Percentiles rank a stretch among this genome's conserved stretches.
Evolutionary conservation across 768 basidiomycete species (phyloP).

Genomic region (Daedaleopsis sinensis): DNA sequence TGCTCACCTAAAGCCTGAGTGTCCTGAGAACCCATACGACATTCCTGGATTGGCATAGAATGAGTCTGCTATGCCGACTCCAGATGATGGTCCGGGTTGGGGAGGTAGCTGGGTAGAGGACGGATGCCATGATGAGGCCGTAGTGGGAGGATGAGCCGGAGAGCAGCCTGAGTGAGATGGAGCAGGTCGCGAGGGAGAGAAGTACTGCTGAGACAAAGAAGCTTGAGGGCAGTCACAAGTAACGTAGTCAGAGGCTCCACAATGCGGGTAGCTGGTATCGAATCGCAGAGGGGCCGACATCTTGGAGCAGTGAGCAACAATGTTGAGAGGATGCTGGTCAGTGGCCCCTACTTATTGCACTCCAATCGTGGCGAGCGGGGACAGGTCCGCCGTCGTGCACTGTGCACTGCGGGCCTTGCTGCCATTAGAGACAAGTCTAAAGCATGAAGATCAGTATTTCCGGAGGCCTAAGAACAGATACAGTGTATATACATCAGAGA

Average conservation of each 20-base stretch:
- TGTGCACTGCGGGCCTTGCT: not conserved
- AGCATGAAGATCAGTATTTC: not conserved
- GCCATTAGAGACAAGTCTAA: not conserved
- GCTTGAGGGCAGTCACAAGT: too few relatives aligned
- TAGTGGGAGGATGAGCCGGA: not conserved
- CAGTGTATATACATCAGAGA: not conserved
- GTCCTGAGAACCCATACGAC: not conserved
- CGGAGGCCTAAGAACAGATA: not conserved
- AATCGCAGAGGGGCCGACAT: too few relatives aligned
- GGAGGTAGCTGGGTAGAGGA: not conserved
- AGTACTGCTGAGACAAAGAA: too few relatives aligned
- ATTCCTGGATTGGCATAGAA: not conserved
- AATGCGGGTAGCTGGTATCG: too few relatives aligned
- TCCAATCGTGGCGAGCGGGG: not conserved
- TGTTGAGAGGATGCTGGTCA: too few relatives aligned
- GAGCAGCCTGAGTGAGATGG: not conserved
- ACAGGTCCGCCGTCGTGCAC: not conserved
- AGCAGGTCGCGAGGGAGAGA: too few relatives aligned
- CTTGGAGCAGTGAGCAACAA: too few relatives aligned
- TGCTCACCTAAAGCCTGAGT: not conserved
- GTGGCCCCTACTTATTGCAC: too few relatives aligned
- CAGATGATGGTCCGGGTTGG: not conserved
- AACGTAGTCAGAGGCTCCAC: too few relatives aligned
- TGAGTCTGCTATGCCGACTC: too few relatives aligned
- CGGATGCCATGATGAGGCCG: not conserved